These are phyloP conservation scores for Blastocystis sp. DNA, from an alignment of 352 stramenopile genomes.

Conservation along the genomic window DNA sequence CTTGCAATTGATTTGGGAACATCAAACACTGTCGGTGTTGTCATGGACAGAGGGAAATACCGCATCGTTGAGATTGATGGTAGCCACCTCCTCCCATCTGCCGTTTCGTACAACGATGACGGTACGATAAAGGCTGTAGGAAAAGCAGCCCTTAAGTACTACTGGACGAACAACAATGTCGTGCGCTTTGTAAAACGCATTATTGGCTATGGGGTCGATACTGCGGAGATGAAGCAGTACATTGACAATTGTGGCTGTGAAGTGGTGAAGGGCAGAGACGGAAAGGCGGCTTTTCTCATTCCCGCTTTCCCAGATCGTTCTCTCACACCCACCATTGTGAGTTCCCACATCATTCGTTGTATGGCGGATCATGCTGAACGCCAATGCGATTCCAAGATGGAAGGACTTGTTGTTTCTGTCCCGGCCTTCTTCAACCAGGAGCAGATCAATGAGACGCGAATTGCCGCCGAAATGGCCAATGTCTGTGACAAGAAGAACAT, in stretches of 20 bases:
- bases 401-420: conserved; percentile 14
- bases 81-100: neutral
- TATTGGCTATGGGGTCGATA: neutral
- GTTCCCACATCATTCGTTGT: neutral
- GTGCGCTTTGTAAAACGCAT: neutral
- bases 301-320: neutral
- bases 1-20: conserved; percentile 67
- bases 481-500: conserved; percentile 20
- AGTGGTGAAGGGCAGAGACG: neutral
- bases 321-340: neutral
- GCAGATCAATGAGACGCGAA: neutral
- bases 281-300: neutral
- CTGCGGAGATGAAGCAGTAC: neutral
- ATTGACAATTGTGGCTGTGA: conserved; percentile 1
- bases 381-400: neutral
- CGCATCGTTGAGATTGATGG: neutral
- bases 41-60: neutral
- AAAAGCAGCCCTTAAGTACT: neutral
- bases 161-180: neutral
- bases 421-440: conserved; percentile 44
- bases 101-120: conserved; percentile 8
- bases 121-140: neutral
- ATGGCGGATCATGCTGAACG: neutral
- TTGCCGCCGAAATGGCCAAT: neutral
- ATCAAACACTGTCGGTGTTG: conserved; percentile 26